These are phyloP conservation scores for Rutstroemia sydowiana DNA, from an alignment of 2,329 filamentous ascomycete species.

Conservation along the genomic window DNA sequence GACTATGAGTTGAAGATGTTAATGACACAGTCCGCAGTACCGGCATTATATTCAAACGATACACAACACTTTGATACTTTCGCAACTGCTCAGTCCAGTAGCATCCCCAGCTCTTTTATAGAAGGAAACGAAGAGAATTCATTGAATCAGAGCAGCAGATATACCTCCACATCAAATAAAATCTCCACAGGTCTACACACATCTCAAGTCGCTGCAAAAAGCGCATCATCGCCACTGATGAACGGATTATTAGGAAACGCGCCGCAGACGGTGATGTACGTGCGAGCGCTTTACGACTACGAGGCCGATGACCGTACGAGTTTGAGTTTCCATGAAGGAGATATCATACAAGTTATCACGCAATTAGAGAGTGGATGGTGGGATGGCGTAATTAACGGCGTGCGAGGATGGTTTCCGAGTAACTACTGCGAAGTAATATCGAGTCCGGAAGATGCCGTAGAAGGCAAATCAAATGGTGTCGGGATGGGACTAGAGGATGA, in stretches of 20 bases:
- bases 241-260: conserved; percentile 54
- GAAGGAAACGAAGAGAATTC: conserved; percentile 11
- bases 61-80: conserved; percentile 3
- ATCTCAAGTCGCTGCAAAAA: conserved; percentile 17
- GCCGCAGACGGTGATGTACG: conserved; percentile 70
- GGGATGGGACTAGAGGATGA: conserved; percentile 47
- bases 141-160: conserved; percentile 12
- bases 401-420: conserved; percentile 97
- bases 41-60: conserved; percentile 9
- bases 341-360: conserved; percentile 97
- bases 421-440: conserved; percentile 92
- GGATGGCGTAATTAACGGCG: conserved; percentile 96
- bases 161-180: conserved; percentile 13
- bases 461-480: conserved; percentile 49
- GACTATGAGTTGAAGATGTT: conserved; percentile 13
- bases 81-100: conserved; percentile 8
- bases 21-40: conserved; percentile 9
- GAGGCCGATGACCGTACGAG: conserved; percentile 95
- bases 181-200: conserved; percentile 12
- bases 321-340: conserved; percentile 91
- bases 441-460: conserved; percentile 64
- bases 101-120: conserved; percentile 12
- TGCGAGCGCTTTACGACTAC: conserved; percentile 95
- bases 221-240: conserved; percentile 38
- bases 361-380: conserved; percentile 98